Evolutionary conservation across 345 rosid genomes (phyloP).

Genomic region (Pugionium dolabratum): DNA sequence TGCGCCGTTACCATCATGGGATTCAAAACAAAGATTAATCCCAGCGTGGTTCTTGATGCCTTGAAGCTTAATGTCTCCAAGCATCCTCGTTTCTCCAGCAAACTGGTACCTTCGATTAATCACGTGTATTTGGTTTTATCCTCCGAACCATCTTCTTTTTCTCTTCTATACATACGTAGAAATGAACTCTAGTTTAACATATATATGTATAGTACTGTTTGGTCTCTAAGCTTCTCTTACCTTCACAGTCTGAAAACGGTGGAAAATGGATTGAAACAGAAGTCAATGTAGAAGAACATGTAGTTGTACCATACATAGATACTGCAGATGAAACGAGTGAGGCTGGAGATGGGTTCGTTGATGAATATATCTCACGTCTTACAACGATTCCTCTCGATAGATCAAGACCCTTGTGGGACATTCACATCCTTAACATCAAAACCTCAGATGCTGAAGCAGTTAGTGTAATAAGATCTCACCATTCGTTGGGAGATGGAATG

Average conservation of each 20-base stretch:
- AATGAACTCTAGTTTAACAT: too few relatives aligned
- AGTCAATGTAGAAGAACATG: conserved; percentile 59
- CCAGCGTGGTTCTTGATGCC: conserved; percentile 48
- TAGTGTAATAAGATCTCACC: conserved; percentile 46
- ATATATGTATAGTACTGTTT: not conserved
- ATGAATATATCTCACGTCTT: conserved; percentile 57
- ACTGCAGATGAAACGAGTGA: conserved; percentile 22
- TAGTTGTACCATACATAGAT: conserved; percentile 48
- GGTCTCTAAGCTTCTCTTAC: not conserved
- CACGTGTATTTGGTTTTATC: too few relatives aligned
- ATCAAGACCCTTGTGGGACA: conserved; percentile 69
- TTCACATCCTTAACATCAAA: conserved; percentile 62
- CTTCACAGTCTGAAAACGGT: conserved; percentile 7
- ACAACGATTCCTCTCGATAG: conserved; percentile 51
- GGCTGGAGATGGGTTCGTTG: conserved; percentile 49
- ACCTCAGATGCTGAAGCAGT: conserved; percentile 64
- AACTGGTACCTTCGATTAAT: conserved; percentile 44
- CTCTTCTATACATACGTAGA: not conserved
- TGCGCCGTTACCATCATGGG: conserved; percentile 55
- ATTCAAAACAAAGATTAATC: conserved; percentile 47
- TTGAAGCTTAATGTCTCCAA: conserved; percentile 55
- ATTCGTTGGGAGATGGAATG: conserved; percentile 51
- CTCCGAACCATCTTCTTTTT: too few relatives aligned
- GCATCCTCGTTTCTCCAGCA: conserved; percentile 31
- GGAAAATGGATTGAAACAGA: conserved; percentile 51